Base-by-base conservation (phyloP, 164 flowering plant genomes). In the Echeveria elegans region DNA sequence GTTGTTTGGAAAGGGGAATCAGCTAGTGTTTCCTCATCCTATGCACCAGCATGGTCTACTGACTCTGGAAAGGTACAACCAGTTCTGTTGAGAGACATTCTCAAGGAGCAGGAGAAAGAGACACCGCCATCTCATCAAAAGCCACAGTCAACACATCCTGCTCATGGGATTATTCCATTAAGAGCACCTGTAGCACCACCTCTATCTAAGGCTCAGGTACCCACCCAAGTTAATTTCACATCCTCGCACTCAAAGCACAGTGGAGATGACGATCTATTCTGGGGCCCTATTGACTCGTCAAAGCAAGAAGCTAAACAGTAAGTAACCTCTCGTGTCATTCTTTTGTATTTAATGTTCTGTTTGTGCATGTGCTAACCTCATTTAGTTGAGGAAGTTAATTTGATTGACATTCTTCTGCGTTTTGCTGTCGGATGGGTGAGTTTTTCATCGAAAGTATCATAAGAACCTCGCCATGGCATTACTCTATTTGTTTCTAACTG, bases 251-350 rank as follows among this genome's bases (percentile, higher is more conserved):
- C 88, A 59, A 93, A 82, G 71, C 36, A 81, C 63, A 88, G 82
- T 76, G 82, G 70, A 47, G 98, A 93, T 67, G 98, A 89, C 75
- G 98, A 93, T 76, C 72, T 93, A 31, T 93, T 93, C 73, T 93
- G 98, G 98, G 98, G 98, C 15, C 95, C 98, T 68, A 45, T 81
- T 64, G 91, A 86, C 47, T 90, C 85, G 63, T 72, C 88, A 69
- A 91, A 81, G 70, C 81, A 81, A 70, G 95, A 87, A 68, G 30
- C 81, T 48, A 89, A 88, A 61, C 88, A 78, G 96, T 90, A 85
- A 38, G 88, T 1, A 18, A 3, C 3, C 37, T 34, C 3, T 34
- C 37, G 3, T 7, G 37, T 34, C 37, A 34, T 34, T 34, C 37
- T 34, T 34, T 34, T 34, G 7, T 34, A 34, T 50, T 3, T 14